Evolutionary conservation across 495 filamentous ascomycete genomes (phyloP), one percentile per base, ranked within the genome.

Genomic region (Friedmanniomyces simplex): DNA sequence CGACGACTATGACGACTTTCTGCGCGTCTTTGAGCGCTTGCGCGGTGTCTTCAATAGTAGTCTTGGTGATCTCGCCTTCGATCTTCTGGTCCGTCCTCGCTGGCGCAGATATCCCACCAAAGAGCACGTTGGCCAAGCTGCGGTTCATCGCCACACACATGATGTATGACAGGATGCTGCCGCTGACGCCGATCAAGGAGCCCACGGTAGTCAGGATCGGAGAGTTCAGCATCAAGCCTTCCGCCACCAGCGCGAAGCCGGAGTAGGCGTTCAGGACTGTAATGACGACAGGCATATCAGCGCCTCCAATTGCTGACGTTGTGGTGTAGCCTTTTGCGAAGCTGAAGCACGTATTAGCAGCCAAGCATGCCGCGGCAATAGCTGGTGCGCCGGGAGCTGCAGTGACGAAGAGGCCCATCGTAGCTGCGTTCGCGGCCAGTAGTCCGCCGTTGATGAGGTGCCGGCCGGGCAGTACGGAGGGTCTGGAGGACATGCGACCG

Each of bases 201-300:
- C 87, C 87, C 12, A 91, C 82, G 2, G 84, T 86, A 0, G 86
- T 89, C 0, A 91, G 76, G 0, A 91, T 74, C 0, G 86, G 80
- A 59, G 89, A 90, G 61, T 89, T 81, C n/a, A 91, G 77, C 87
- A 91, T 91, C 57, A 91, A 78, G 13, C 87, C 87, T 68, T 91
- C 87, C 0, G 87, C 86, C 0, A 91, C 85, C 32, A 91, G 72
- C 0, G 87, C 87, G 56, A 91, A 91, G 10, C 87, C 87, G 43
- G 85, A 88, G 63, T 90, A 91, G 2, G 87, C 87, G 65, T 91
- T 91, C 14, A 91, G 73, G 7, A 90, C 86, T 0, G 86, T 91
- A 58, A 91, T 90, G 20, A 89, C 87, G 18, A 91, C 87, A 16
- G 87, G 54, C 55, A 58, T 57, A 24, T 55, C 52, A 20, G 86